Evolutionary conservation across 768 basidiomycete species (phyloP), one percentile per base, ranked within the genome.

Genomic region (Boletus patriciae): DNA sequence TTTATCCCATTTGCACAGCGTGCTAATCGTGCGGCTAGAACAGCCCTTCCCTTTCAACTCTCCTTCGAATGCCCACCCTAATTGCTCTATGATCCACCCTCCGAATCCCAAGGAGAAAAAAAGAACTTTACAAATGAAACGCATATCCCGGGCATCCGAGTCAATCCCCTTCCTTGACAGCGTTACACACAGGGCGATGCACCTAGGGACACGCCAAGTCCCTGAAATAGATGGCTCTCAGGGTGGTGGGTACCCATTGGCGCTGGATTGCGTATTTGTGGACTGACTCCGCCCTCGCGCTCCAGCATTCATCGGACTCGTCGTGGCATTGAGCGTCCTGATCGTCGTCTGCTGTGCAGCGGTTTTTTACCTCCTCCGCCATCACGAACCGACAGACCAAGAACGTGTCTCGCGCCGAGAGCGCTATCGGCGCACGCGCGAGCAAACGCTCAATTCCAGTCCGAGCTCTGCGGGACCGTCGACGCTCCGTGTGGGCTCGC

Each of bases 281-380:
- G 12, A 2, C 48, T 52, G 41, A 62, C 40, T n/a, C 10, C 63
- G 23, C 6, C 55, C 8, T 9, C 25, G 13, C 27, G 10, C 16
- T n/a, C 36, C 19, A 60, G 86, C 78, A 12, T 90, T 89, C 73
- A 79, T 88, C 60, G 83, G 72, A 4, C 71, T 89, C 38, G 76
- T 89, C 40, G 80, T 87, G 37, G 68, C 74, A 44, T 77, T 90
- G 41, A 73, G 76, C 54, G 59, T 80, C 54, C 72, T 89, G 52
- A 80, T 88, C 67, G 60, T 85, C 55, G 64, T 75, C 31, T 78
- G 80, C 47, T 83, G 78, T 66, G 69, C 74, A 16, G 85, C 78
- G 36, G 79, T 85, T 38, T 78, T 80, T 67, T 77, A 80, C 62
- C 80, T 90, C 36, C 73, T 88, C 18, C 78, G 80, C 41, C 69